These are phyloP conservation scores for Monilinia polystroma DNA, from an alignment of 2,329 filamentous ascomycete genomes.

Conservation along the genomic window DNA sequence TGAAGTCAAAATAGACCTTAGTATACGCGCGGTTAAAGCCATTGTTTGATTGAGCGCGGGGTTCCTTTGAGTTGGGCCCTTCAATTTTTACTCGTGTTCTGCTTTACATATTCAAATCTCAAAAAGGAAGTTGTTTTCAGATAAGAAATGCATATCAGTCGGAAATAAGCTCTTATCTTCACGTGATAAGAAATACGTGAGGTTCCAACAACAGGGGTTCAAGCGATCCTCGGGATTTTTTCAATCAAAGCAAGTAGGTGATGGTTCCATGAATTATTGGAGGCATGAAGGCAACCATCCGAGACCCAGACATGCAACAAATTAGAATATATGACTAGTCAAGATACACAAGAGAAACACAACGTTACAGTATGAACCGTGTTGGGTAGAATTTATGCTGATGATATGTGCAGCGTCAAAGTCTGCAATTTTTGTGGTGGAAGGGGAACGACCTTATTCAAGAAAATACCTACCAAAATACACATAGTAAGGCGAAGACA, in stretches of 20 bases:
- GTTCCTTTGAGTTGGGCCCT: not conserved
- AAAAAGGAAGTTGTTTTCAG: constrained; percentile 12
- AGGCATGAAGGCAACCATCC: constrained; percentile 16
- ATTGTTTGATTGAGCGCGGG: constrained; percentile 8
- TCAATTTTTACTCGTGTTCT: not conserved
- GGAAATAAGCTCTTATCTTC: constrained; percentile 18
- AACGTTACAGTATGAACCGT: not conserved
- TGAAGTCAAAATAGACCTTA: not conserved
- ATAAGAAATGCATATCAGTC: not conserved
- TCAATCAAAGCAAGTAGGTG: not conserved
- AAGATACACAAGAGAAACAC: not conserved
- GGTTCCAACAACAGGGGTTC: not conserved
- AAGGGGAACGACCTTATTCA: not conserved
- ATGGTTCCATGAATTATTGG: too few relatives aligned
- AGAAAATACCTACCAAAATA: not conserved
- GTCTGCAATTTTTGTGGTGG: not conserved
- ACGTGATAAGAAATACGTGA: not conserved
- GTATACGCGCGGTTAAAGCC: not conserved
- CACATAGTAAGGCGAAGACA: not conserved
- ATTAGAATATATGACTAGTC: constrained; percentile 9
- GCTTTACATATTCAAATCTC: not conserved
- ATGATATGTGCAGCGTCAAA: not conserved
- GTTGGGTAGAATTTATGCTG: not conserved
- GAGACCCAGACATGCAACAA: constrained; percentile 24
- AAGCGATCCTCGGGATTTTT: not conserved